Evolutionary conservation across 495 filamentous ascomycete species (phyloP).

Genomic region (Penicillium psychrofluorescens): DNA sequence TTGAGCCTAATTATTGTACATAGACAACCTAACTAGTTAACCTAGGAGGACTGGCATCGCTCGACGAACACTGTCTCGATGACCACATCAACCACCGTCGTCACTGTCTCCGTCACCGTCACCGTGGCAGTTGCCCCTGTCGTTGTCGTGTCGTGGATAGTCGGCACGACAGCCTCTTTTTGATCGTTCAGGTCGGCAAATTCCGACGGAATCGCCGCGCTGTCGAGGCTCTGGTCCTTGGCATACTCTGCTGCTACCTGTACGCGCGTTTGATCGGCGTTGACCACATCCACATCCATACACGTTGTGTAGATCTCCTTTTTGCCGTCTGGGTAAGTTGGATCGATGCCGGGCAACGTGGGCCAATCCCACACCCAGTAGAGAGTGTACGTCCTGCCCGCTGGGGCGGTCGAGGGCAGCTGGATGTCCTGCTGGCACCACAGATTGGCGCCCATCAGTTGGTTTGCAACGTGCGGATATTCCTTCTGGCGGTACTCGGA

Average conservation of each 20-base stretch:
- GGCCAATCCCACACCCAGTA: constrained; percentile 97
- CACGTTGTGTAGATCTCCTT: constrained; percentile 76
- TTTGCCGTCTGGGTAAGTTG: constrained; percentile 42
- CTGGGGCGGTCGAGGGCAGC: constrained; percentile 50
- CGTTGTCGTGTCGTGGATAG: background rate
- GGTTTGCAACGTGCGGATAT: constrained; percentile 37
- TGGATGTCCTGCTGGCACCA: constrained; percentile 73
- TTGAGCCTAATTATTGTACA: too few species aligned
- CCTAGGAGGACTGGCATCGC: too few species aligned
- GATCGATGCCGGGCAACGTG: constrained; percentile 39
- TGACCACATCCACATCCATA: constrained; percentile 63
- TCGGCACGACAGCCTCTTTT: background rate
- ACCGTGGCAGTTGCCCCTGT: constrained; percentile 6
- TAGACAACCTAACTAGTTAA: too few species aligned
- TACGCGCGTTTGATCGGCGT: constrained; percentile 8
- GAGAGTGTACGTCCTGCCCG: constrained; percentile 56
- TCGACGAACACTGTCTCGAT: too few species aligned
- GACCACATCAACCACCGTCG: background rate
- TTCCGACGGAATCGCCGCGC: constrained; percentile 29
- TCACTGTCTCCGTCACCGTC: constrained; percentile 13
- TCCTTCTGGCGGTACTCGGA: constrained; percentile 43
- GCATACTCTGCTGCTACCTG: constrained; percentile 13
- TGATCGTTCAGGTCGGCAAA: constrained; percentile 18
- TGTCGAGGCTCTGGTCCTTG: constrained; percentile 28
- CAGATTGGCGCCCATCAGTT: constrained; percentile 44